Base-by-base conservation (phyloP, 75 land plant species). In the Isoetes taiwanensis region DNA sequence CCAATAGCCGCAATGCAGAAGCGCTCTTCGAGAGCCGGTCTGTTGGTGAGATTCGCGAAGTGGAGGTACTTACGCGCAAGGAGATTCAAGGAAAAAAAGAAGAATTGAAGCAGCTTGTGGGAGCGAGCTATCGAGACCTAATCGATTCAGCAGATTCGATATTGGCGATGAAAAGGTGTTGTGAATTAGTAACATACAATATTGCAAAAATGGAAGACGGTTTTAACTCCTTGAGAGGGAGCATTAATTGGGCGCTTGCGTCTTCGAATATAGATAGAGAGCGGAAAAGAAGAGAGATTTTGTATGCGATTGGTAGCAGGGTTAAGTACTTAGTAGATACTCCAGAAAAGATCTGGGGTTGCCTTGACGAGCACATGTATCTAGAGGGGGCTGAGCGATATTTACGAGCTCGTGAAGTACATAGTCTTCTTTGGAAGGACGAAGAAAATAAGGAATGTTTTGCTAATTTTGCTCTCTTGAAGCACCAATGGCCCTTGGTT, bases 121-220 rank as follows among this genome's bases (percentile, higher is more conserved):
- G 99, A 5, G 75, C 64, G 24, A 77, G 97, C 41, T 94, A 94
- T 79, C 79, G 99, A 14, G 99, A 94, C 52, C 78, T 94, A 54
- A 94, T 94, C 56, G 96, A 94, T 34, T 94, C 99, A 21, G 99
- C 99, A 27, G 99, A 94, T 62, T 74, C 86, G 35, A 94, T 94
- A 31, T 41, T 81, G n/a, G 69, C 48, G 37, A 94, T 94, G 86
- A 73, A 73, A 29, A 66, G 74, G 17, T 70, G 78, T 3, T 78
- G 72, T 34, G 66, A 76, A 23, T 64, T 77, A 41, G 84, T 94
- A 33, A 75, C 84, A 5, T 61, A 50, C 40, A 89, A 88, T 57
- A 67, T 94, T 43, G 11, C 54, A 0, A 28, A 52, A 48, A 85
- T 94, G 56, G 71, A 72, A 43, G 3, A 16, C n/a, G 73, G 67